Conservation (phyloP, 352 stramenopile species). For the Aphanomyces invadans region DNA sequence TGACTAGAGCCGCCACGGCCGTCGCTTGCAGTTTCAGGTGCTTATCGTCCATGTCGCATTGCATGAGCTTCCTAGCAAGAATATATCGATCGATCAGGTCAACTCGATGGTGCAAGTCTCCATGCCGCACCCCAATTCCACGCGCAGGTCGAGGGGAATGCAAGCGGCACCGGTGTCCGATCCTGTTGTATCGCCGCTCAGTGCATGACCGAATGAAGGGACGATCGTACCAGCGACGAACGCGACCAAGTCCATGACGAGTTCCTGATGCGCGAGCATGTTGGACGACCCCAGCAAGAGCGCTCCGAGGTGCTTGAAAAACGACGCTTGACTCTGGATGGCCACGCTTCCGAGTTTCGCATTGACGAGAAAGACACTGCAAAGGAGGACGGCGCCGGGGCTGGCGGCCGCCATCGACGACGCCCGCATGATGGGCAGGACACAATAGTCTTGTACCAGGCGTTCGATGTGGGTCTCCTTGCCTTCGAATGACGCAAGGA, state of each 20-base stretch:
- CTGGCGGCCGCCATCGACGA: slow-evolving; percentile 46
- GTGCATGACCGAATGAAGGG: no score
- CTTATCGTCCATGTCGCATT: slow-evolving; percentile 41
- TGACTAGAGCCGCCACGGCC: slow-evolving; percentile 74
- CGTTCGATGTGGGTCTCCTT: slow-evolving; percentile 59
- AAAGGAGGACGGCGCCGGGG: slow-evolving; percentile 61
- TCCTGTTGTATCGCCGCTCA: background rate
- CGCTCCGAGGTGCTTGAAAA: slow-evolving; percentile 7
- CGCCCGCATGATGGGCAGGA: slow-evolving; percentile 47
- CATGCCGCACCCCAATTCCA: slow-evolving; percentile 48
- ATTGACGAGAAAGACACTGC: slow-evolving; percentile 72
- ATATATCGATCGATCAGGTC: background rate
- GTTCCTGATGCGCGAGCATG: slow-evolving; percentile 19
- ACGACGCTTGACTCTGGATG: slow-evolving; percentile 16
- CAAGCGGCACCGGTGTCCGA: slow-evolving; percentile 52
- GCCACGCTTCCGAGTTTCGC: slow-evolving; percentile 47
- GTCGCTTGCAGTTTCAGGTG: slow-evolving; percentile 69
- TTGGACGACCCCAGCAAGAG: background rate
- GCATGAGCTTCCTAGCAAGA: slow-evolving; percentile 59
- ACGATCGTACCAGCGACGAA: slow-evolving; percentile 23
- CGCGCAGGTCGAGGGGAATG: slow-evolving; percentile 51
- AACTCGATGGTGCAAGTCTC: background rate
- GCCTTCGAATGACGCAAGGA: slow-evolving; percentile 57
- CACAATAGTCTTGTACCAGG: slow-evolving; percentile 59
- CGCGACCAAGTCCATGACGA: slow-evolving; percentile 22